A percentile compares a stretch with the other conserved stretches of the same genome.
These are phyloP conservation scores for Buddleja alternifolia DNA, from an alignment of 257 asterid genomes.

Conservation along the genomic window DNA sequence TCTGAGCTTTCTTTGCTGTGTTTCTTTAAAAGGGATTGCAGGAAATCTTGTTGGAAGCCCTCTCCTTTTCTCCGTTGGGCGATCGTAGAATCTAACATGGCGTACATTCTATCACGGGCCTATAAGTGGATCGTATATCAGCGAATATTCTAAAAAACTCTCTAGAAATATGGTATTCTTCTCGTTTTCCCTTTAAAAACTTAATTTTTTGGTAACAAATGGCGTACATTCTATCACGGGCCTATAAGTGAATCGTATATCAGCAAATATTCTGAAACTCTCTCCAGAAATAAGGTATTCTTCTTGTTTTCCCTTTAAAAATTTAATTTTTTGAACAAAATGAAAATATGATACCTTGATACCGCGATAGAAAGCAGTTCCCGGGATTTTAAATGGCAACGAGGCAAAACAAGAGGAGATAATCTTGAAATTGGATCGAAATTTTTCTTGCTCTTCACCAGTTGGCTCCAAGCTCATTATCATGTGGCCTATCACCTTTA, in stretches of 20 bases:
- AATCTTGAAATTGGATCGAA: slow-evolving; percentile 74
- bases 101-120: slow-evolving; percentile 87
- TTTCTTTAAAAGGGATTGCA: slow-evolving; percentile 64
- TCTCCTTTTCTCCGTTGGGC: slow-evolving; percentile 60
- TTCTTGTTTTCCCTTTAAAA: too few species aligned
- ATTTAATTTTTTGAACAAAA: too few species aligned
- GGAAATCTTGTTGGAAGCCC: slow-evolving; percentile 66
- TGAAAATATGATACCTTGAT: slow-evolving; percentile 85
- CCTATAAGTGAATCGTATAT: too few species aligned
- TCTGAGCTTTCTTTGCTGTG: slow-evolving; percentile 53
- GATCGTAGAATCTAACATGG: slow-evolving; percentile 70
- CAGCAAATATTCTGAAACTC: slow-evolving; percentile 6
- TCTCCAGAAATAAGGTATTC: background rate
- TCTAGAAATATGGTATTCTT: too few species aligned
- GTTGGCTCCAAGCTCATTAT: slow-evolving; percentile 88
- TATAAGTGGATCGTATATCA: slow-evolving; percentile 34
- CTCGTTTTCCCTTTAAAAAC: too few species aligned
- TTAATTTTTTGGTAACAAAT: too few species aligned
- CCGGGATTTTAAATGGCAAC: slow-evolving; percentile 72
- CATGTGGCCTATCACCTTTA: slow-evolving; percentile 90
- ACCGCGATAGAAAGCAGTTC: slow-evolving; percentile 83
- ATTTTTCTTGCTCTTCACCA: slow-evolving; percentile 81
- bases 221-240: too few species aligned
- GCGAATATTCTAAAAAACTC: background rate
- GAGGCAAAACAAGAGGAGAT: slow-evolving; percentile 81